phyloP scores from a whole-genome alignment of 2,329 filamentous ascomycete genomes.

The Dothiorella sarmentorum region DNA sequence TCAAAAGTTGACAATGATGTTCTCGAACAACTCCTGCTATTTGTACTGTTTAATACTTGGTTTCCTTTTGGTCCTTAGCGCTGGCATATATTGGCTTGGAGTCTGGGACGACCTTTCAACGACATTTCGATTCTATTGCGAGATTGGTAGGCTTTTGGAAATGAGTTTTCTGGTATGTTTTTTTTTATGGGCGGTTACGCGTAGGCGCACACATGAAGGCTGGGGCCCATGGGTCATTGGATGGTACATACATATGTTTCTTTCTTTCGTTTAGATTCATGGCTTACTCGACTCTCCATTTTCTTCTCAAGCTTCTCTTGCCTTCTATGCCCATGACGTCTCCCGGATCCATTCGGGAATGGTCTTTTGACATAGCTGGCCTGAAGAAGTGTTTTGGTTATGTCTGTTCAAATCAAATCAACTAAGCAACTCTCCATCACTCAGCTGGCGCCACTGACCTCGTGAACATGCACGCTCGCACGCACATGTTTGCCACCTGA shows the following conservation, averaged over 20 bases:
- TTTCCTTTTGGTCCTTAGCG: conserved; percentile 3
- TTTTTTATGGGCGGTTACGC: neutral
- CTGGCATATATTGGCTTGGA: conserved; percentile 12
- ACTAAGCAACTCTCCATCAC: neutral
- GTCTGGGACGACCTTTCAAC: conserved; percentile 7
- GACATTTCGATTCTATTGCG: conserved; percentile 8
- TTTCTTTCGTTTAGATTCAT: neutral
- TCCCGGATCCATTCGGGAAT: neutral
- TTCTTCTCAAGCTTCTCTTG: neutral
- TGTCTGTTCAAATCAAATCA: neutral
- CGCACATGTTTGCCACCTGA: neutral
- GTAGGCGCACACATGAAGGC: neutral
- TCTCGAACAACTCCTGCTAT: neutral
- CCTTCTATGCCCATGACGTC: neutral
- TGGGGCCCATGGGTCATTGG: neutral
- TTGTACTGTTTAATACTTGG: conserved; percentile 12
- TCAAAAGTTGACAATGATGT: conserved; percentile 4
- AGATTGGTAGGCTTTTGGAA: neutral
- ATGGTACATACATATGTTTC: conserved; percentile 10
- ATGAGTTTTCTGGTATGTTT: neutral
- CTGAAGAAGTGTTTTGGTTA: neutral
- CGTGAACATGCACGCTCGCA: neutral
- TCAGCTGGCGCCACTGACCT: neutral
- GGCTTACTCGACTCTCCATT: conserved; percentile 3
- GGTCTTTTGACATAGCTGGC: neutral